Evolutionary conservation across 805 yeast species (phyloP).

Genomic region (Saccharomyces paradoxus): DNA sequence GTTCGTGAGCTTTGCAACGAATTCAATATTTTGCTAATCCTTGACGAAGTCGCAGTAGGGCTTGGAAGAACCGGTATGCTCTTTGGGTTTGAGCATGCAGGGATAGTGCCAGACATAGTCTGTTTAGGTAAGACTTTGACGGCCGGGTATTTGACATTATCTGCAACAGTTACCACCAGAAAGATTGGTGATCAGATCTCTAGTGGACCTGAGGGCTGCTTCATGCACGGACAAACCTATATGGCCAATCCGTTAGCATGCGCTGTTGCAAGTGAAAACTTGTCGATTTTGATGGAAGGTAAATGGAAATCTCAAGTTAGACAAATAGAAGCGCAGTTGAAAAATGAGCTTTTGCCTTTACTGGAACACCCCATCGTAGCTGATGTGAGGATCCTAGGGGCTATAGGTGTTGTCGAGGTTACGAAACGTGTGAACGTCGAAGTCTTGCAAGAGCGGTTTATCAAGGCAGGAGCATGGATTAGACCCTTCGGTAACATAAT

Average conservation of each 20-base stretch:
- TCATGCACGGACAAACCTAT: slow-evolving; percentile 28
- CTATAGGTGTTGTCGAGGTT: slow-evolving; percentile 21
- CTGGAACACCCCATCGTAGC: slow-evolving; percentile 6
- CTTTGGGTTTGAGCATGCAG: slow-evolving; percentile 32
- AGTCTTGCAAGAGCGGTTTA: slow-evolving; percentile 16
- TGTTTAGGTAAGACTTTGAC: slow-evolving; percentile 23
- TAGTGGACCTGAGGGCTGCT: slow-evolving; percentile 14
- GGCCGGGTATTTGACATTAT: slow-evolving; percentile 22
- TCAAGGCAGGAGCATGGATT: slow-evolving; percentile 16
- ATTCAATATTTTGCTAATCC: slow-evolving; percentile 21
- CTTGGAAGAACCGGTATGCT: slow-evolving; percentile 31
- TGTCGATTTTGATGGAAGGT: slow-evolving; percentile 19
- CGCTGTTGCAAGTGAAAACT: slow-evolving; percentile 15
- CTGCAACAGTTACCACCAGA: slow-evolving; percentile 17
- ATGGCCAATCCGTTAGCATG: slow-evolving; percentile 27
- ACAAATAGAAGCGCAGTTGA: slow-evolving; percentile 14
- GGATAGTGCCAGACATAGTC: slow-evolving; percentile 21
- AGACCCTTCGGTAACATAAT: slow-evolving; percentile 20
- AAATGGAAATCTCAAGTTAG: slow-evolving; percentile 16
- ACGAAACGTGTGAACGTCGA: slow-evolving; percentile 10
- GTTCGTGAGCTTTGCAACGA: slow-evolving; percentile 29
- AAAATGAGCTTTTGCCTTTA: slow-evolving; percentile 9
- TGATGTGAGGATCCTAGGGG: slow-evolving; percentile 16
- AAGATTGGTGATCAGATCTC: slow-evolving; percentile 16
- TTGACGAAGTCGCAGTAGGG: slow-evolving; percentile 35